Percentiles rank a stretch among this genome's conserved stretches.
phyloP scores from a whole-genome alignment of 495 filamentous ascomycete genomes.

The Lichina pygmaea region DNA sequence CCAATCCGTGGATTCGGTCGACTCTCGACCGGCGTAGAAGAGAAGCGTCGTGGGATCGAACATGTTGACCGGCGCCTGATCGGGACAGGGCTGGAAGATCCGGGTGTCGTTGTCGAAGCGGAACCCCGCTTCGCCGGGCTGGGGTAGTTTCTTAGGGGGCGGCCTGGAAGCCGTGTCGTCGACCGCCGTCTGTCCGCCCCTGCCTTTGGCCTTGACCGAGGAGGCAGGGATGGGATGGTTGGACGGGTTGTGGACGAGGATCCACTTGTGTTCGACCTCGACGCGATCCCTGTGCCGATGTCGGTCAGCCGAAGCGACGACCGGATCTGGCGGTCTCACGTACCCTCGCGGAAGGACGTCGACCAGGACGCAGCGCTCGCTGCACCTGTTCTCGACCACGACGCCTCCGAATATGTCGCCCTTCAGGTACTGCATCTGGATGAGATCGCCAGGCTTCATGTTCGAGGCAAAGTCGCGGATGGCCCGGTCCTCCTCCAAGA shows the following conservation, averaged over 20 bases:
- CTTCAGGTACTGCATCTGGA: slow-evolving; percentile 68
- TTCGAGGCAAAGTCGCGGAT: slow-evolving; percentile 40
- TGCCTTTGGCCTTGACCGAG: slow-evolving; percentile 25
- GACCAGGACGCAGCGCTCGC: slow-evolving; percentile 46
- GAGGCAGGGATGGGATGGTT: slow-evolving; percentile 28
- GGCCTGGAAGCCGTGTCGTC: slow-evolving; percentile 8
- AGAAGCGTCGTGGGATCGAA: background rate
- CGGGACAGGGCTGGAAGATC: too few relatives aligned
- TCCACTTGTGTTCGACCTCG: slow-evolving; percentile 57
- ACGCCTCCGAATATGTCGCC: slow-evolving; percentile 76
- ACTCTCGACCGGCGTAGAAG: too few relatives aligned
- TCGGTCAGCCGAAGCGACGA: slow-evolving; percentile 6
- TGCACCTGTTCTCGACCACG: slow-evolving; percentile 61
- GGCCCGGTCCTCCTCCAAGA: slow-evolving; percentile 40
- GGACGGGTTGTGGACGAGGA: slow-evolving; percentile 35
- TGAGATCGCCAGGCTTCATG: slow-evolving; percentile 45
- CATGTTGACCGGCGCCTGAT: too few relatives aligned
- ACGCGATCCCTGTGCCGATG: slow-evolving; percentile 23
- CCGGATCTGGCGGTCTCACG: slow-evolving; percentile 10
- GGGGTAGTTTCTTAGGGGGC: too few relatives aligned
- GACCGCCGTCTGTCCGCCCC: slow-evolving; percentile 26
- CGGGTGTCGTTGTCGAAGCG: too few relatives aligned
- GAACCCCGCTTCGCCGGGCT: too few relatives aligned
- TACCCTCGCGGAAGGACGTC: slow-evolving; percentile 77
- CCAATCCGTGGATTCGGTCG: too few relatives aligned